These are phyloP conservation scores for Astrothelium macrocarpum DNA, from an alignment of 495 filamentous ascomycete species.

Conservation along the genomic window DNA sequence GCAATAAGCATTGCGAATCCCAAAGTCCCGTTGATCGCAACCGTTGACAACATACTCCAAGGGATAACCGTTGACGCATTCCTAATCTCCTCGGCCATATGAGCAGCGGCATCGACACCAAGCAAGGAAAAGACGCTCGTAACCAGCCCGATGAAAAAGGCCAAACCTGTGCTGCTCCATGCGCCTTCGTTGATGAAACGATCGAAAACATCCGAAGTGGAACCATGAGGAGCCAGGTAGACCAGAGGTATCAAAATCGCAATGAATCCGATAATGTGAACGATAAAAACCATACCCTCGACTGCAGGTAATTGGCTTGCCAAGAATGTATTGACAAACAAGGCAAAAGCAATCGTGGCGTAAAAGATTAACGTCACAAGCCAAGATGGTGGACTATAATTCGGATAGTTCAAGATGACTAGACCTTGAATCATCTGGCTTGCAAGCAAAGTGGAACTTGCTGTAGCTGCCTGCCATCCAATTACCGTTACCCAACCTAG, in stretches of 20 bases:
- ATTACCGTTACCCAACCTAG: constrained; percentile 15
- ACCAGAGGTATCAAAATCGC: constrained; percentile 35
- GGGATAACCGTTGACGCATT: constrained; percentile 24
- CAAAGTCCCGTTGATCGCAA: constrained; percentile 19
- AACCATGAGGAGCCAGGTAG: constrained; percentile 36
- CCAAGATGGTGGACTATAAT: constrained; percentile 36
- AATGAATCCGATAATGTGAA: constrained; percentile 37
- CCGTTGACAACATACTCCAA: constrained; percentile 17
- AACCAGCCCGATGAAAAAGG: constrained; percentile 28
- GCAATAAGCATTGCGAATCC: constrained; percentile 25
- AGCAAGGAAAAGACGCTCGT: constrained; percentile 15
- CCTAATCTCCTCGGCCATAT: constrained; percentile 27
- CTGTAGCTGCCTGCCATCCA: constrained; percentile 18
- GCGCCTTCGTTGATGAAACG: constrained; percentile 13
- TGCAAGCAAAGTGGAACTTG: constrained; percentile 27
- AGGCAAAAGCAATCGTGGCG: constrained; percentile 32
- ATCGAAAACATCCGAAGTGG: constrained; percentile 18
- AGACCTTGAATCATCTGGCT: constrained; percentile 35
- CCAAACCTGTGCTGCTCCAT: constrained; percentile 11
- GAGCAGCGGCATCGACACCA: constrained; percentile 27
- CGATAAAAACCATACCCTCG: constrained; percentile 36
- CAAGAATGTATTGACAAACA: constrained; percentile 38
- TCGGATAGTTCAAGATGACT: constrained; percentile 29
- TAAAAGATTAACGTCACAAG: constrained; percentile 43
- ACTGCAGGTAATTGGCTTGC: constrained; percentile 37